Percentiles rank a stretch among this genome's conserved stretches.
Conservation (phyloP, 148 eudicot species). For the Spergularia bocconei region DNA sequence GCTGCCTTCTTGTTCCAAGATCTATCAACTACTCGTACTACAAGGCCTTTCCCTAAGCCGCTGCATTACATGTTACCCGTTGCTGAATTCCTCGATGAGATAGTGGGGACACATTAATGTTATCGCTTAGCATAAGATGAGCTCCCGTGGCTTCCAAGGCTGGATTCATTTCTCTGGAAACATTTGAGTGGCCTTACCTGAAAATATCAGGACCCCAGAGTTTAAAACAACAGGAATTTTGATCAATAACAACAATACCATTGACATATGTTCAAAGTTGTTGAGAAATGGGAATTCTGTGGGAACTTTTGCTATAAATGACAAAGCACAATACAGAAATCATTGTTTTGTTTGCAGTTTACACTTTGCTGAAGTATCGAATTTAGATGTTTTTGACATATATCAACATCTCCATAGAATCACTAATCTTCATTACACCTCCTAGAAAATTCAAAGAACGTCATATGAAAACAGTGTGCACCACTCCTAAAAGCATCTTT, state of each 20-base stretch:
- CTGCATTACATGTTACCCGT: neutral
- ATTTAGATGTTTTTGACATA: too few species aligned
- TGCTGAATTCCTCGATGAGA: conserved; percentile 8
- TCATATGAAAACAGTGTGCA: neutral
- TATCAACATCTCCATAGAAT: too few species aligned
- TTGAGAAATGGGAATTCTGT: too few species aligned
- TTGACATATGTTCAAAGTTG: neutral
- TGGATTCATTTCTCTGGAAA: conserved; percentile 58
- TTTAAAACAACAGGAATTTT: neutral
- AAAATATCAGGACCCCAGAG: conserved; percentile 13
- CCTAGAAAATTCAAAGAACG: neutral
- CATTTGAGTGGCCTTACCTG: conserved; percentile 74
- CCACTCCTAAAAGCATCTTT: neutral
- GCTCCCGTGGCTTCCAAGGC: conserved; percentile 41
- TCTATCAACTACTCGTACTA: conserved; percentile 6
- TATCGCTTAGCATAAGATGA: conserved; percentile 46
- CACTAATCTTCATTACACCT: too few species aligned
- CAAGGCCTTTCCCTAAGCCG: neutral
- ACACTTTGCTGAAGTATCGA: too few species aligned
- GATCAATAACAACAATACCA: neutral
- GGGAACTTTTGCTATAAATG: too few species aligned
- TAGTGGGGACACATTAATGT: neutral
- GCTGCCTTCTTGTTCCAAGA: neutral
- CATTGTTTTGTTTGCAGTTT: too few species aligned
- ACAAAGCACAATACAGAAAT: neutral